These are phyloP conservation scores for Bipolaris sorokiniana DNA, from an alignment of 2,329 filamentous ascomycete genomes.

Conservation along the genomic window DNA sequence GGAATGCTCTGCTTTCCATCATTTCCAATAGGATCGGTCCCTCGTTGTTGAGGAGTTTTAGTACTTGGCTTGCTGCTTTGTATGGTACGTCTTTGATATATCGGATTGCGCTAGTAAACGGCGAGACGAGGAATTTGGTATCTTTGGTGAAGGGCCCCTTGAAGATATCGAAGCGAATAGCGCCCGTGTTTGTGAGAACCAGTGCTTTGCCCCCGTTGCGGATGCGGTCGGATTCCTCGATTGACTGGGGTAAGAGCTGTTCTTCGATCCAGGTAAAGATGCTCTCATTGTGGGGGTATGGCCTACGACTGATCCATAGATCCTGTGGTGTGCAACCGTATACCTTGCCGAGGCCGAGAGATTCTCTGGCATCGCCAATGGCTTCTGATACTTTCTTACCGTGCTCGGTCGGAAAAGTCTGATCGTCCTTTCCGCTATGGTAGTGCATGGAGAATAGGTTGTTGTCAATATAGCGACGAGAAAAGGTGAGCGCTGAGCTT, in stretches of 20 bases:
- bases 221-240: constrained; percentile 54
- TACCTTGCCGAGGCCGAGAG: constrained; percentile 72
- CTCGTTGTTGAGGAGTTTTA: constrained; percentile 64
- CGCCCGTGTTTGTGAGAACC: constrained; percentile 85
- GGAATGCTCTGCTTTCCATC: constrained; percentile 37
- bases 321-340: constrained; percentile 84
- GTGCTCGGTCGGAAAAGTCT: constrained; percentile 76
- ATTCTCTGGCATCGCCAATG: constrained; percentile 73
- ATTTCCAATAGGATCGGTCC: constrained; percentile 56
- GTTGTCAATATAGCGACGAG: constrained; percentile 88
- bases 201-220: constrained; percentile 66
- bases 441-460: constrained; percentile 84
- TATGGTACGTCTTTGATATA: constrained; percentile 85
- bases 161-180: constrained; percentile 94
- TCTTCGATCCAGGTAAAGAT: constrained; percentile 83
- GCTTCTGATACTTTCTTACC: constrained; percentile 73
- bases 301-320: constrained; percentile 80
- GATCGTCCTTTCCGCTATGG: constrained; percentile 74
- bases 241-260: constrained; percentile 72
- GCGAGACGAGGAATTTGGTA: constrained; percentile 82
- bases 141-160: constrained; percentile 89
- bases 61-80: constrained; percentile 71
- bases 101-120: constrained; percentile 80
- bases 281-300: constrained; percentile 74
- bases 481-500: constrained; percentile 62